Conservation (phyloP, 805 yeast species). For the Sugiyamaella valdiviana region DNA sequence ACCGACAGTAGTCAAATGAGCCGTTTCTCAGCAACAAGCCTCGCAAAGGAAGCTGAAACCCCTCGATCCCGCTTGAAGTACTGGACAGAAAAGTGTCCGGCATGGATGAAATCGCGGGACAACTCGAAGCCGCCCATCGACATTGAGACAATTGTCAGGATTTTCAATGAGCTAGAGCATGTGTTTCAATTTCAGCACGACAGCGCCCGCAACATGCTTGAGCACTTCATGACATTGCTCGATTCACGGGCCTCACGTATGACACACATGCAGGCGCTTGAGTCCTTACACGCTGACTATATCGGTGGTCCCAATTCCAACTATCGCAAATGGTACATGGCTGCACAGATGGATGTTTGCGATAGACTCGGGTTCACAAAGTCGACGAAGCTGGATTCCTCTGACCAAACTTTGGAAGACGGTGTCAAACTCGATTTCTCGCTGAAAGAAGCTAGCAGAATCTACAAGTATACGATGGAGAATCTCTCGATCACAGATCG, state of each 20-base stretch:
- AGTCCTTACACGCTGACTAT: conserved; percentile 63
- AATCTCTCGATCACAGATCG: conserved; percentile 47
- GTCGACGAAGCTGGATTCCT: background rate
- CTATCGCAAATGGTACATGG: conserved; percentile 71
- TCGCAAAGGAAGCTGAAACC: background rate
- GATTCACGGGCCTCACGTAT: conserved; percentile 67
- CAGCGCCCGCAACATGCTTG: conserved; percentile 60
- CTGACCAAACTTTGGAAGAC: conserved; percentile 11
- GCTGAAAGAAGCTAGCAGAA: conserved; percentile 47
- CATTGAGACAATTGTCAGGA: conserved; percentile 46
- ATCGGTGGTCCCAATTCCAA: conserved; percentile 67
- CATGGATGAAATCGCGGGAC: too few species aligned
- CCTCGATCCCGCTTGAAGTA: background rate
- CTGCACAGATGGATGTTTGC: conserved; percentile 54
- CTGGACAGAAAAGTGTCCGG: background rate
- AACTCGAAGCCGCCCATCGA: conserved; percentile 19
- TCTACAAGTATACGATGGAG: conserved; percentile 44
- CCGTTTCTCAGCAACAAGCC: too few species aligned
- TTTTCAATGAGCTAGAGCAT: conserved; percentile 46
- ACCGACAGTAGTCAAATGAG: too few species aligned
- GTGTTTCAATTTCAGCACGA: conserved; percentile 67
- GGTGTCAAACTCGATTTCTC: conserved; percentile 39
- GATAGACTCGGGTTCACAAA: background rate
- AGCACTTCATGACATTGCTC: conserved; percentile 51
- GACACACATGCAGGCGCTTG: conserved; percentile 50